Base-by-base conservation (phyloP, 2,329 filamentous ascomycete species). In the Penicillium sclerotiorum region DNA sequence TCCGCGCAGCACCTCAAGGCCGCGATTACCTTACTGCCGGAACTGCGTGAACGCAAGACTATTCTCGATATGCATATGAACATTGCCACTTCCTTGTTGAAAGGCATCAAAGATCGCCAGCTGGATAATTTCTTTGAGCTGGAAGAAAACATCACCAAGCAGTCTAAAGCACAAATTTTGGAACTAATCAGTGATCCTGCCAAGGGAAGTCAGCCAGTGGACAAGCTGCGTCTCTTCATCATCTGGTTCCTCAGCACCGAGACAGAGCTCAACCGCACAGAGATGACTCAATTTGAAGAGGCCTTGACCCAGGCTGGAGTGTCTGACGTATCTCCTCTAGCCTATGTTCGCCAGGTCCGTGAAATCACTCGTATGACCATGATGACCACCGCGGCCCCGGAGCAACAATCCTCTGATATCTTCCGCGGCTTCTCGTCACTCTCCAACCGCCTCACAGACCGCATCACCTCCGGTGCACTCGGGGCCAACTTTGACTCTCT, bases 51-150 rank as follows among this genome's bases (percentile, higher is more conserved):
- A 71, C 86, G 94, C 51, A 99, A 99, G 69, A 86, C 87, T n/a
- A 82, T 87, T 17, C 81, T 99, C 5, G 94, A 96, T 67, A 97
- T 96, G 89, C 94, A 99, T 70, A 99, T 99, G 94, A 96, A 95
- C 68, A 96, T 97, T 51, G 80, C 95, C 3, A 93, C 92, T 1
- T 89, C 90, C 1, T 69, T 88, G 8, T 72, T 87, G 49, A 83
- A 86, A 61, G 92, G 91, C 1, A 96, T 97, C 71, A 96, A 97
- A 68, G 90, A 95, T 61, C 86, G 94, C 13, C 92, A 97, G 70
- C 79, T 99, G 5, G 94, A 99, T 68, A 94, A 94, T 68, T 99
- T 89, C 73, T 99, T 95, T 75, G 90, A 97, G 67, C 77, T 96
- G 5, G 95, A 99, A 69, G 93, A 97, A 70, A 90, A 87, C 59